Conservation (phyloP, 148 eudicot genomes). For the Spergularia bocconei region DNA sequence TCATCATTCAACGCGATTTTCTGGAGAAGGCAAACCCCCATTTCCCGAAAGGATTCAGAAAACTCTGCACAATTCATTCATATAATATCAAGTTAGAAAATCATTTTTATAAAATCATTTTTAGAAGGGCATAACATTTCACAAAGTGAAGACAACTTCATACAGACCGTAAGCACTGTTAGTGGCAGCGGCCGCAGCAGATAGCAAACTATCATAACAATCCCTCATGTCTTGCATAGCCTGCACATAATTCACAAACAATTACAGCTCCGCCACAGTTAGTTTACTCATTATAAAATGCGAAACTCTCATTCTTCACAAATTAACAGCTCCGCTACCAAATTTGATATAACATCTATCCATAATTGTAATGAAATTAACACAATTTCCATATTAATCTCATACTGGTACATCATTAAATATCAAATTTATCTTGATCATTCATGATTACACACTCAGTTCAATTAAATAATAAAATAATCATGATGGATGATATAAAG, state of each 20-base stretch:
- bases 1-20: conserved; percentile 88
- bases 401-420: too few relatives aligned
- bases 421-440: background rate
- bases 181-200: conserved; percentile 80
- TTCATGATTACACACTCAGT: background rate
- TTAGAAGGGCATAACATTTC: too few relatives aligned
- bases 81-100: too few relatives aligned
- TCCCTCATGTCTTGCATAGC: conserved; percentile 88
- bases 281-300: too few relatives aligned
- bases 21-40: conserved; percentile 96
- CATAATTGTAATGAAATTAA: too few relatives aligned
- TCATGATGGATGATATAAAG: too few relatives aligned
- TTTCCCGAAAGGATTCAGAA: conserved; percentile 88
- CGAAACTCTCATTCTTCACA: background rate
- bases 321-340: too few relatives aligned
- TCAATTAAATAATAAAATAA: background rate
- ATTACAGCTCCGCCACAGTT: too few relatives aligned
- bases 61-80: conserved; percentile 59
- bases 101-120: too few relatives aligned
- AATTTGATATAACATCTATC: too few relatives aligned
- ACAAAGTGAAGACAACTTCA: too few relatives aligned
- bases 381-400: too few relatives aligned
- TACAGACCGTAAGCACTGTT: conserved; percentile 80
- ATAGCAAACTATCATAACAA: conserved; percentile 88
- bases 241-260: conserved; percentile 29